Conservation (phyloP, 2,329 filamentous ascomycete genomes). For the Colletotrichum salicis region DNA sequence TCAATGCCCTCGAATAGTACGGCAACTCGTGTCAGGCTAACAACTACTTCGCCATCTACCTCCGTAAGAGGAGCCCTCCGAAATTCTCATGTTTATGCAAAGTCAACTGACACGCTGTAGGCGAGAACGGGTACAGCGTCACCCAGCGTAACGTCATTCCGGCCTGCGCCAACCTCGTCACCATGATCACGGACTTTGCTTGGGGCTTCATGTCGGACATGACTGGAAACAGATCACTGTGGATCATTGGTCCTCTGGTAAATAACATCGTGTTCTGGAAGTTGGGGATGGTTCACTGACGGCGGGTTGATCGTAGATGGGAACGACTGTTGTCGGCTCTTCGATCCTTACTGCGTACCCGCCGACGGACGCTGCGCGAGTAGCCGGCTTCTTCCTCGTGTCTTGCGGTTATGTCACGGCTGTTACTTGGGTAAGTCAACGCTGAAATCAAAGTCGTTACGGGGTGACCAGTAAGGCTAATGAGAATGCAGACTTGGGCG, state of each 20-base stretch:
- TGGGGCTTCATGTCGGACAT: constrained; percentile 24
- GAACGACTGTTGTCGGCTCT: constrained; percentile 21
- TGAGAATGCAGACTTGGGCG: constrained; percentile 43
- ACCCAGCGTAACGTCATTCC: constrained; percentile 28
- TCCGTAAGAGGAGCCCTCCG: neutral
- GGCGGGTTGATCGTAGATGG: neutral
- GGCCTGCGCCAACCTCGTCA: constrained; percentile 26
- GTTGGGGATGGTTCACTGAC: neutral
- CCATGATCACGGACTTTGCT: constrained; percentile 22
- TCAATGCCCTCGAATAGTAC: neutral
- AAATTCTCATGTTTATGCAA: too few relatives aligned
- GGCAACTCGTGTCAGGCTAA: constrained; percentile 23
- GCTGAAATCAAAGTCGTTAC: too few relatives aligned
- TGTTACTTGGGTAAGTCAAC: constrained; percentile 1
- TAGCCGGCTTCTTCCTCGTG: constrained; percentile 19
- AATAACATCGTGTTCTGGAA: neutral
- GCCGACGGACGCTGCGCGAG: constrained; percentile 1
- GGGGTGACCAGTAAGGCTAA: neutral
- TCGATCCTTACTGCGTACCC: constrained; percentile 18
- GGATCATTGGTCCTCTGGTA: constrained; percentile 19
- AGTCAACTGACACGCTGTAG: neutral
- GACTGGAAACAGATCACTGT: constrained; percentile 7
- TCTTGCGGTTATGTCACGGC: constrained; percentile 20
- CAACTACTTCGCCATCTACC: constrained; percentile 20
- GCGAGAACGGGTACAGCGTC: constrained; percentile 23